phyloP scores from a whole-genome alignment of 2,329 filamentous ascomycete species.

The Cercospora brassicicola region DNA sequence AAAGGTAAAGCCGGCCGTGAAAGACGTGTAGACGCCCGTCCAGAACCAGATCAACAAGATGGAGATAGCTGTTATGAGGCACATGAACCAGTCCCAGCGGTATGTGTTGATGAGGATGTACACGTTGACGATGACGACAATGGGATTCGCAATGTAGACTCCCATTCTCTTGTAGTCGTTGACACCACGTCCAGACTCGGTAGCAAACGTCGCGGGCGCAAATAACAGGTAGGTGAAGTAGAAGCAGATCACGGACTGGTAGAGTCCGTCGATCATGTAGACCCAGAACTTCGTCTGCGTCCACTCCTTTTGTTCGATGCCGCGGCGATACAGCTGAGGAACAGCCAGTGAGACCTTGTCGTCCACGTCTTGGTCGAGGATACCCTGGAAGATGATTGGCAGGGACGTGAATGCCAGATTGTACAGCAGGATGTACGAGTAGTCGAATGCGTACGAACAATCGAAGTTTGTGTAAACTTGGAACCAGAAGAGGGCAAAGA shows the following conservation, averaged over 20 bases:
- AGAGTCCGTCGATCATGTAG: constrained; percentile 93
- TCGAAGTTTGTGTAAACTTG: constrained; percentile 95
- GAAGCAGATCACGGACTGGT: constrained; percentile 91
- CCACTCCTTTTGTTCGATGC: constrained; percentile 96
- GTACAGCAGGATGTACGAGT: constrained; percentile 95
- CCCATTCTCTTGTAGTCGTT: constrained; percentile 82
- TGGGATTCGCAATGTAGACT: constrained; percentile 78
- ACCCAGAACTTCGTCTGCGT: constrained; percentile 94
- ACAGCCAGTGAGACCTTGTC: constrained; percentile 92
- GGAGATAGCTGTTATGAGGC: constrained; percentile 78
- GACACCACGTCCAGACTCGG: constrained; percentile 70
- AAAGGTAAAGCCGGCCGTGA: constrained; percentile 61
- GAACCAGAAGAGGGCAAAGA: constrained; percentile 95
- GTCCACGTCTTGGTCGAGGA: constrained; percentile 94
- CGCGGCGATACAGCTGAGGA: constrained; percentile 89
- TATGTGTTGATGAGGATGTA: constrained; percentile 97
- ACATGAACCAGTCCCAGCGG: constrained; percentile 95
- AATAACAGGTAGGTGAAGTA: constrained; percentile 88
- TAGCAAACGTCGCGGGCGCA: constrained; percentile 65
- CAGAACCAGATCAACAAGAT: constrained; percentile 89
- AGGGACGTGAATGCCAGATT: constrained; percentile 96
- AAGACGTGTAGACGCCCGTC: constrained; percentile 82
- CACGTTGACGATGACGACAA: constrained; percentile 83
- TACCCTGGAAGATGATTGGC: constrained; percentile 91
- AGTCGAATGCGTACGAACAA: constrained; percentile 95